Base-by-base conservation (phyloP, 1,139 yeast genomes). In the Pichia sp. region DNA sequence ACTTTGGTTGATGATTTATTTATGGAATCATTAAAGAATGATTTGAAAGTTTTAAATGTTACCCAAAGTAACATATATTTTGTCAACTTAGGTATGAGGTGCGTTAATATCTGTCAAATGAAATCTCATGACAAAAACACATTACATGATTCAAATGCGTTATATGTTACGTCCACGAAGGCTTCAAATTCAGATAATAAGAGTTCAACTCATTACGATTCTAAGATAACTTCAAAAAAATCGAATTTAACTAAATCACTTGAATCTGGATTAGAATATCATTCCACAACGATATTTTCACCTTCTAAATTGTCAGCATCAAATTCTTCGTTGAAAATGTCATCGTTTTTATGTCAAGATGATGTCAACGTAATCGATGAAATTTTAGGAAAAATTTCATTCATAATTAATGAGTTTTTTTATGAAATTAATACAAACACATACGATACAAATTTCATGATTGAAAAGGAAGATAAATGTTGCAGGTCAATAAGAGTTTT, bases 81-180 rank as follows among this genome's bases (percentile, higher is more conserved):
- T 8, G 57, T 65, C 34, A 62, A 63, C 47, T 46, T 64, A 36
- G 59, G 62, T 39, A 62, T 60, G 51, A 53, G 64, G 30, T 64
- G 60, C 43, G 58, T 65, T 27, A 61, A 57, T 27, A 42, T 52
- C 7, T 48, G 62, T 44, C 62, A 62, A 45, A 48, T 61, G 31
- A 45, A 42, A 29, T 13, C 39, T n/a, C 28, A 34, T 7, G 14
- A 14, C 2, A 47, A 52, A 39, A 39, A 13, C 14, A 39, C 5
- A 11, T 7, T 13, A 14, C 9, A 22, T 25, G 18, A 14, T 22
- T 22, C 42, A 22, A 25, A 22, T 39, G 29, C 25, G 1, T 39
- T 39, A 39, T 39, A 39, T 25, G 28, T 39, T 39, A 36, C 7
- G 4, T 10, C 41, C 2, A 18, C 25, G 5, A 36, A 3, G 19